Conservation (phyloP, 179 eudicot species). For the Carnegiea gigantea region DNA sequence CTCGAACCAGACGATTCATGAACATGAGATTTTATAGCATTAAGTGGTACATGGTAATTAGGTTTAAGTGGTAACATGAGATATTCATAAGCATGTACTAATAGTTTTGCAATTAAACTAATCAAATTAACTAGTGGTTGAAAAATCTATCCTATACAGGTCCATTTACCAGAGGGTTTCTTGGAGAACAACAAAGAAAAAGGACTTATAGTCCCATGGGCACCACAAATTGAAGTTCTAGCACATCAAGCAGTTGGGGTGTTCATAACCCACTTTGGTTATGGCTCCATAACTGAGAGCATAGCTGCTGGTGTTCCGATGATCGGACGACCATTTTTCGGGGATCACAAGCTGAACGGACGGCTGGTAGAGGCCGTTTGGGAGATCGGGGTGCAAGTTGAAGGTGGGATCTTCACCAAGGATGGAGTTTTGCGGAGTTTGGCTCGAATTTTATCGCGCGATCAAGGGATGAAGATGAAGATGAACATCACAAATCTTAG, state of each 20-base stretch:
- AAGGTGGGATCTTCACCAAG: conserved; percentile 44
- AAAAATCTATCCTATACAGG: conserved; percentile 11
- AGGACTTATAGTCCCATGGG: conserved; percentile 58
- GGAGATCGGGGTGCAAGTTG: conserved; percentile 47
- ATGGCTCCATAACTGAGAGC: conserved; percentile 59
- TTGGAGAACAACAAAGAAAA: conserved; percentile 24
- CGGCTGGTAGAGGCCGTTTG: conserved; percentile 49
- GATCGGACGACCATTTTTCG: conserved; percentile 66
- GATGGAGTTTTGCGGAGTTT: conserved; percentile 34
- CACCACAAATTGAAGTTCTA: conserved; percentile 49
- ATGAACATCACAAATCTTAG: conserved; percentile 26
- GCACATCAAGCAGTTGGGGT: conserved; percentile 41
- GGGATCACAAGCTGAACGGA: conserved; percentile 49
- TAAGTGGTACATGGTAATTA: too few species aligned
- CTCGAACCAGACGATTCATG: too few species aligned
- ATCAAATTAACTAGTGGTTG: too few species aligned
- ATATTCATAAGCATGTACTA: too few species aligned
- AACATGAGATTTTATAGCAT: background rate
- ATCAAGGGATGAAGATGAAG: conserved; percentile 36
- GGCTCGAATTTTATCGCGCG: conserved; percentile 25
- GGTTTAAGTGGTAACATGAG: too few species aligned
- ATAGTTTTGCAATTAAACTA: too few species aligned
- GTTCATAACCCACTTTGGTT: conserved; percentile 60
- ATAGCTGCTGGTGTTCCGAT: conserved; percentile 48
- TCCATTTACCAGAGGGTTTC: conserved; percentile 39